Evolutionary conservation across 495 filamentous ascomycete species (phyloP), one percentile per base, ranked within the genome.

Genomic region (Tuber umbilicatum): DNA sequence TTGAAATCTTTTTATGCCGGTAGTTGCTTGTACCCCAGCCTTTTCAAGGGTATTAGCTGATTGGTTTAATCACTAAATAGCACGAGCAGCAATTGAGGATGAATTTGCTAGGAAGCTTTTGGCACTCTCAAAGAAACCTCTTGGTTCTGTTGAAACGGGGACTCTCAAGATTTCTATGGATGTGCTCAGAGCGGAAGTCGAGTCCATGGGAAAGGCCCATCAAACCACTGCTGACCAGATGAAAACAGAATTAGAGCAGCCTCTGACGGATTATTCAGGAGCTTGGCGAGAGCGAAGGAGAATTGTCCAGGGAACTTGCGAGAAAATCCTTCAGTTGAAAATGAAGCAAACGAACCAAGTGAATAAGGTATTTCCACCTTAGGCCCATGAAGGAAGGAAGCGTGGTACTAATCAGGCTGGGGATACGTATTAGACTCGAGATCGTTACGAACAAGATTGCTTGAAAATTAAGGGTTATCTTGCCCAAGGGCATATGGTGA

Each of bases 401-500:
- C 12, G 27, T 64, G 39, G 64, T 23, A 74, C 77, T 79, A 78
- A 79, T 71, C 31, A 69, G 37, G 40, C 27, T 31, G 55, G 14
- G 12, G 27, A 27, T 9, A 23, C 17, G 2, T 41, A 73, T 17
- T 76, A 94, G 93, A 91, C 94, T 38, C 88, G 95, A 39, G 96
- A 99, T 85, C 89, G 90, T 40, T 99, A 93, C 79, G 96, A 99
- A 83, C 94, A 98, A 83, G 96, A 99, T 73, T 97, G 94, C 81
- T 86, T 99, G 27, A 94, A 95, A 81, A 98, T 99, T 80, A 99
- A 99, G 82, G 95, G 96, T 31, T 99, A 98, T 80, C 88, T 98
- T 27, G 96, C 96, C 14, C 96, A 99, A 84, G 96, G 95, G 27
- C 96, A 99, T 81, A 99, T 99, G 96, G 96, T 99, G 55, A 98